phyloP scores from a whole-genome alignment of 1,139 yeast species.

The Groenewaldozyma sp. region DNA sequence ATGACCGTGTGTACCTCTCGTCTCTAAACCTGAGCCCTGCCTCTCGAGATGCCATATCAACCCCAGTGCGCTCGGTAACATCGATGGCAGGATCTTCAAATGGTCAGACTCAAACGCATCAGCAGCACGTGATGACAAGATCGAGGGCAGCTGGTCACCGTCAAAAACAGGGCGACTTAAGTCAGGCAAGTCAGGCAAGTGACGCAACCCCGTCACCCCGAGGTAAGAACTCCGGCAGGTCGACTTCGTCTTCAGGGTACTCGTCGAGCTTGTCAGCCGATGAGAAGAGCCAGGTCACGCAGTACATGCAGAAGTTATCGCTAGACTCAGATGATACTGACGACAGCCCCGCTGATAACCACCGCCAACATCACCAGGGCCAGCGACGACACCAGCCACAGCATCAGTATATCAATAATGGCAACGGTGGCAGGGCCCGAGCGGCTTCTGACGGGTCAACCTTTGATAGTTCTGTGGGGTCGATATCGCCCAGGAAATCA shows the following conservation, averaged over 20 bases:
- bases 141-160: too few relatives aligned
- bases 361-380: too few relatives aligned
- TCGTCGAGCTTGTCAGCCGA: not conserved
- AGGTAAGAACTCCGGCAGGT: too few relatives aligned
- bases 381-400: too few relatives aligned
- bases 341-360: too few relatives aligned
- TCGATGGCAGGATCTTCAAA: not conserved
- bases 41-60: not conserved
- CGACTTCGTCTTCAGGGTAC: not conserved
- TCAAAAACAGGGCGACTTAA: not conserved
- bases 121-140: too few relatives aligned
- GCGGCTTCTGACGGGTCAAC: not conserved
- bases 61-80: not conserved
- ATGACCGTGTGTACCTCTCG: not conserved
- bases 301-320: too few relatives aligned
- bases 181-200: not conserved
- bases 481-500: not conserved
- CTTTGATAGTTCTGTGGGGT: too few relatives aligned
- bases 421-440: not conserved
- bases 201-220: too few relatives aligned
- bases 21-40: not conserved
- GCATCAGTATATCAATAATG: too few relatives aligned
- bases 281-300: not conserved
- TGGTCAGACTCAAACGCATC: too few relatives aligned
- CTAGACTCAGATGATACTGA: slow-evolving; percentile 3